Evolutionary conservation across 2,329 filamentous ascomycete species (phyloP), one percentile per base, ranked within the genome.

Genomic region (Penicillium frequentans): DNA sequence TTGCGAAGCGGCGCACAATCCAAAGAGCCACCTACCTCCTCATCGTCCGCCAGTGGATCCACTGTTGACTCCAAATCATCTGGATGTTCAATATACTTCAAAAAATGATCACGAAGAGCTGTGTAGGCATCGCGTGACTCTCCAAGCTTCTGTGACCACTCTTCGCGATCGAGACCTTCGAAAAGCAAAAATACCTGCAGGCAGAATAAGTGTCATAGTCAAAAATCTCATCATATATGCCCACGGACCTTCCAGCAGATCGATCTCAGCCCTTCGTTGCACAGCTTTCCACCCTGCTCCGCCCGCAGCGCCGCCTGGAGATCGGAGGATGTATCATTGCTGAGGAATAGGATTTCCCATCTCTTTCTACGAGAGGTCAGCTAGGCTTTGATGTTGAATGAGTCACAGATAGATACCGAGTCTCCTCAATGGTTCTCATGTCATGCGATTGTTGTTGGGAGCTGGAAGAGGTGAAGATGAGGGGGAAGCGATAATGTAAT

Each of bases 11-110:
- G 26, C 24, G 37, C 16, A 19, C 9, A 29, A 39, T 11, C 10
- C 5, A 26, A 3, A 14, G 3, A 13, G 16, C 13, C 1, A n/a
- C 42, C 73, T 82, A 88, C 86, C 76, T 85, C 81, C 65, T 84
- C 81, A 71, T 96, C 91, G 67, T 97, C 93, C 60, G 90, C 90
- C 64, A 99, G 80, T 23, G 95, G 95, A 73, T 99, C 95, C 27
- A 87, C 79, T 5, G 85, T 83, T 23, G 90, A 86, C 55, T 88
- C 84, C 57, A 96, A 80, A 67, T 91, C 86, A 71, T 96, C 89
- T 0, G 92, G 92, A 63, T 96, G 88, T 59, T 92, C 86, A 69
- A 96, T 91, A 63, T 88, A 92, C 70, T 86, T 88, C 51, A 97
- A 78, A 65, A 95, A 89, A 70, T 92, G 89, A 2, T 87, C 83